A percentile compares a stretch with the other conserved stretches of the same genome.
phyloP scores from a whole-genome alignment of 2,329 filamentous ascomycete genomes.

The Rhynchosporium agropyri region DNA sequence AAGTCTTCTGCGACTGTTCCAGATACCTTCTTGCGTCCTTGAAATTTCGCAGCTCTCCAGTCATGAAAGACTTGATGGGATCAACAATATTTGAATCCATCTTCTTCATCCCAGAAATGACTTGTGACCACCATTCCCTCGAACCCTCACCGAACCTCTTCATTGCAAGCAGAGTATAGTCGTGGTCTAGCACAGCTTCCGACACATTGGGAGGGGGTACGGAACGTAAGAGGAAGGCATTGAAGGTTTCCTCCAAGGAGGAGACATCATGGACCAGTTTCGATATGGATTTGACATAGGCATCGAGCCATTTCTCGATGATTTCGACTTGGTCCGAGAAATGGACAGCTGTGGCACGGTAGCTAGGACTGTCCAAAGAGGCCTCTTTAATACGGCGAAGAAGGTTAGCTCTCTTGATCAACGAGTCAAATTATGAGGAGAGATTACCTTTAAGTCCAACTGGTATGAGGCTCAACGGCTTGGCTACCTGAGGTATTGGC shows the following conservation, averaged over 20 bases:
- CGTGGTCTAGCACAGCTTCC: conserved; percentile 88
- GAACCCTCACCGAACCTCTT: conserved; percentile 83
- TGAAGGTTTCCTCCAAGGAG: conserved; percentile 78
- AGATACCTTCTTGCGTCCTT: conserved; percentile 79
- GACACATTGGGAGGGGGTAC: conserved; percentile 74
- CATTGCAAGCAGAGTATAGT: conserved; percentile 88
- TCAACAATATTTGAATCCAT: conserved; percentile 79
- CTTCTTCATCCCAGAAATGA: conserved; percentile 73
- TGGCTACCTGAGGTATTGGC: conserved; percentile 28
- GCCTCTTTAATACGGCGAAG: conserved; percentile 62
- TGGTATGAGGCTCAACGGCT: conserved; percentile 50
- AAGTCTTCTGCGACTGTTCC: conserved; percentile 80
- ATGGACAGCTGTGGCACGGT: conserved; percentile 82
- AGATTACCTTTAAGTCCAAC: conserved; percentile 55
- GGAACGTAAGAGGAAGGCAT: conserved; percentile 73
- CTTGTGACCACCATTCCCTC: conserved; percentile 82
- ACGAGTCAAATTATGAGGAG: not conserved
- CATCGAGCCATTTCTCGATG: conserved; percentile 89
- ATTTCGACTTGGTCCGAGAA: conserved; percentile 90
- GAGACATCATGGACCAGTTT: conserved; percentile 67
- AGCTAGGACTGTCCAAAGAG: conserved; percentile 92
- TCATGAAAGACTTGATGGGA: conserved; percentile 77
- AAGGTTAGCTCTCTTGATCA: not conserved
- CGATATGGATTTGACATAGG: conserved; percentile 63
- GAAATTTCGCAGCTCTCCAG: conserved; percentile 79